A percentile compares a stretch with the other conserved stretches of the same genome.
These are phyloP conservation scores for Cyclotella sp. DNA, from an alignment of 108 stramenopile genomes.

Conservation along the genomic window DNA sequence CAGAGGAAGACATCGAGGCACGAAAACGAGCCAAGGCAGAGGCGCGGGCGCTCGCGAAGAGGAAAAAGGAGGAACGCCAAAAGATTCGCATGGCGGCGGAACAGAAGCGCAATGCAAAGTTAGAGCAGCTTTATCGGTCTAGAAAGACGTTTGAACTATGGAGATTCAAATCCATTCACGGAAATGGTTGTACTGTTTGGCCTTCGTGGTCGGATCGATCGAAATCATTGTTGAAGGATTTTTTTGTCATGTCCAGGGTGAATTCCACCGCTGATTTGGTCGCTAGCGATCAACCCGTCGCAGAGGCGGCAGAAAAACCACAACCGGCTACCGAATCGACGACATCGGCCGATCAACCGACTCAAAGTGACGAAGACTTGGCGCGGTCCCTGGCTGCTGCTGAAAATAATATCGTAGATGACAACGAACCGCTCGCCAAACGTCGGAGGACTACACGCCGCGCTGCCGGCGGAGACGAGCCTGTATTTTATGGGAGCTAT, in stretches of 20 bases:
- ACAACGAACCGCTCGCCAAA: slow-evolving; percentile 37
- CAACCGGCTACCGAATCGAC: not conserved
- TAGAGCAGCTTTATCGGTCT: slow-evolving; percentile 38
- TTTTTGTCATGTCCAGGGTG: slow-evolving; percentile 27
- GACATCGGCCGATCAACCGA: not conserved
- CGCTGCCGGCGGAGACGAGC: slow-evolving; percentile 36
- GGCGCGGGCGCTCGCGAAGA: slow-evolving; percentile 18
- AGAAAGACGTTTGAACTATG: slow-evolving; percentile 47
- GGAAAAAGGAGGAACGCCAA: slow-evolving; percentile 26
- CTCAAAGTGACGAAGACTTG: slow-evolving; percentile 40
- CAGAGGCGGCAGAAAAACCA: not conserved
- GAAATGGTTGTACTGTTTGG: slow-evolving; percentile 48
- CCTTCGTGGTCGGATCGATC: slow-evolving; percentile 39
- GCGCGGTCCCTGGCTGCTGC: slow-evolving; percentile 33
- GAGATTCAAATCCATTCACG: slow-evolving; percentile 49
- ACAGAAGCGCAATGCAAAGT: slow-evolving; percentile 43
- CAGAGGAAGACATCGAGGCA: slow-evolving; percentile 27
- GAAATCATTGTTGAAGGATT: slow-evolving; percentile 30
- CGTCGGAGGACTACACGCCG: slow-evolving; percentile 47
- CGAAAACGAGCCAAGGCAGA: slow-evolving; percentile 22
- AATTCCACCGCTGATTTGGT: slow-evolving; percentile 19
- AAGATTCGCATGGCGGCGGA: slow-evolving; percentile 25
- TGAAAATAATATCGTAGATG: slow-evolving; percentile 10
- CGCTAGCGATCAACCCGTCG: slow-evolving; percentile 4
- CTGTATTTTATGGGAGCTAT: slow-evolving; percentile 80